Evolutionary conservation across 257 asterid genomes (phyloP).

Genomic region (Solanum chilense): DNA sequence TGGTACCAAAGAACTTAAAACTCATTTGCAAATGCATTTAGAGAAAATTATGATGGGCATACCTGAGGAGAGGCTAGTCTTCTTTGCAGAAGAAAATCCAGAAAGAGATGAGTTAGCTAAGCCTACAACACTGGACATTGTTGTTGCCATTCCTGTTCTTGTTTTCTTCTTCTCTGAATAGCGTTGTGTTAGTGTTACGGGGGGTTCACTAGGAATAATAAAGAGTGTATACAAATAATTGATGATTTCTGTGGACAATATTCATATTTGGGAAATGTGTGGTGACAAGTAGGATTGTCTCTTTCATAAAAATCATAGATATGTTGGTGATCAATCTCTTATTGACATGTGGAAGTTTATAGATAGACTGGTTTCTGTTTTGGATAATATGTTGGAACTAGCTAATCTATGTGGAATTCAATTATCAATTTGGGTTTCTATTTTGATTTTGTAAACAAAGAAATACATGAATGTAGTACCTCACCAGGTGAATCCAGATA

Average conservation of each 20-base stretch:
- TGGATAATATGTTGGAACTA: constrained; percentile 10
- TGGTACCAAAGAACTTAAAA: background rate
- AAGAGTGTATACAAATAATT: constrained; percentile 1
- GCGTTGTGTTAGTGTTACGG: background rate
- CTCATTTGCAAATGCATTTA: background rate
- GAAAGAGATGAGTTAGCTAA: constrained; percentile 45
- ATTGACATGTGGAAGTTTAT: constrained; percentile 53
- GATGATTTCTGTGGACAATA: background rate
- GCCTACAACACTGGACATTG: constrained; percentile 60
- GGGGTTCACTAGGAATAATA: background rate
- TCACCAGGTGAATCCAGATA: background rate
- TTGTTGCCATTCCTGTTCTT: constrained; percentile 38
- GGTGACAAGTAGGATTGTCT: constrained; percentile 26
- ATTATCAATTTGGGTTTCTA: background rate
- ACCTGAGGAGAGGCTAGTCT: constrained; percentile 47
- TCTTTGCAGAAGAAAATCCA: constrained; percentile 34
- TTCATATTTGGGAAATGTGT: constrained; percentile 24
- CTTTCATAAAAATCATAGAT: constrained; percentile 32
- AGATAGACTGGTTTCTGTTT: constrained; percentile 38
- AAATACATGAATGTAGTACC: background rate
- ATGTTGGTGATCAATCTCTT: constrained; percentile 29
- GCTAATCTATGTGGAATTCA: background rate
- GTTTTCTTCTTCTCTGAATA: background rate
- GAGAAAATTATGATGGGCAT: background rate
- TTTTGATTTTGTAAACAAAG: background rate